Evolutionary conservation across 179 eudicot species (phyloP), one percentile per base, ranked within the genome.

Genomic region (Heliamphora pulchella): DNA sequence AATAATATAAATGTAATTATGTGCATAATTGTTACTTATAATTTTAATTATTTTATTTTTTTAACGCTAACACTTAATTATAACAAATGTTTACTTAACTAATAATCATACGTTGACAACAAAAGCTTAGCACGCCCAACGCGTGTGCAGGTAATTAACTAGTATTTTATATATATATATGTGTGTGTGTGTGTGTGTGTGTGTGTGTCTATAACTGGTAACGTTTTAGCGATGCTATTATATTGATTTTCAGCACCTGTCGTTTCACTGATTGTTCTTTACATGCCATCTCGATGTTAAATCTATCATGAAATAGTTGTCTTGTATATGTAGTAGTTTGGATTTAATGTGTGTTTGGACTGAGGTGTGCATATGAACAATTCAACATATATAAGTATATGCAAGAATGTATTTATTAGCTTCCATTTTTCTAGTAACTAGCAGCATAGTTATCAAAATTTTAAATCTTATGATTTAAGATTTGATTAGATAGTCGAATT

Each of bases 361-460:
- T 2, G 18, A 48, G 53, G 8, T 13, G 9, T 18, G 41, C 2
- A 5, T 18, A 48, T 18, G 11, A 44, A 51, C 46, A 14, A 67
- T 41, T 41, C 18, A 11, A 18, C 31, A 31, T 46, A 11, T 17
- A 7, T 18, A 8, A 11, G 58, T 11, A 1, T 54, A 15, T 74
- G 63, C 18, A 61, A 43, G 55, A 44, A 76, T 59, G 51, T 62
- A 76, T 76, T 41, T 76, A 10, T 9, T 43, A 76, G 39, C 65
- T 39, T 75, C 63, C 78, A 76, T 13, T 46, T 76, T 48, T 48
- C 70, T 62, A 62, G 70, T 62, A 46, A 69, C 15, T 17, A 7
- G 43, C 20, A 54, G 15, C 57, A 8, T 50, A 71, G 44, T 14
- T 31, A 31, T 31, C 31, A 31, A 31, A 31, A 31, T 31, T 31